Evolutionary conservation across 371 early-diverging fungal genomes (phyloP).

Genomic region (Mortierella sp.): DNA sequence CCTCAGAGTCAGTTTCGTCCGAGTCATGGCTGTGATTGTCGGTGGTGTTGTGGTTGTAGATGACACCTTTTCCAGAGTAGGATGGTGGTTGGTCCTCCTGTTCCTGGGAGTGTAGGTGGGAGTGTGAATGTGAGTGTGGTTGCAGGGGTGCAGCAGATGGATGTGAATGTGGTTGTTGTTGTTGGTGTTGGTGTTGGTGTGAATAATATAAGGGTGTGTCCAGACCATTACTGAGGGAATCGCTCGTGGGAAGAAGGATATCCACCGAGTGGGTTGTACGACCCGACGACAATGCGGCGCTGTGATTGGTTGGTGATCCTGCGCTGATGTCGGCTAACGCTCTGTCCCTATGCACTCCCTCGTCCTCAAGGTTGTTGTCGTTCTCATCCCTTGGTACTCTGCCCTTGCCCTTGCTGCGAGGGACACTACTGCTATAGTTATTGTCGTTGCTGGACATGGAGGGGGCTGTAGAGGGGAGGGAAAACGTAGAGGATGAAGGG

Average conservation of each 20-base stretch:
- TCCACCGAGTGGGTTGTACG: conserved; percentile 34
- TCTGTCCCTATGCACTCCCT: conserved; percentile 12
- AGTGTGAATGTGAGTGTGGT: conserved; percentile 10
- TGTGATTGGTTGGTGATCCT: conserved; percentile 24
- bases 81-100: conserved; percentile 11
- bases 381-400: conserved; percentile 12
- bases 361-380: not conserved
- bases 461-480: conserved; percentile 18
- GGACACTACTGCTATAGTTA: too few relatives aligned
- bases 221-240: not conserved
- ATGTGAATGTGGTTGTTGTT: conserved; percentile 1
- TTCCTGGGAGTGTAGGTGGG: not conserved
- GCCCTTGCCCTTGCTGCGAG: conserved; percentile 16
- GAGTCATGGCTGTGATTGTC: not conserved
- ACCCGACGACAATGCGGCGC: not conserved
- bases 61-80: not conserved
- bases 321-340: conserved; percentile 8
- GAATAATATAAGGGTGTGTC: not conserved
- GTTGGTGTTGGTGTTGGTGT: not conserved
- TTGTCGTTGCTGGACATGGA: not conserved
- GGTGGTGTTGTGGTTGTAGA: not conserved
- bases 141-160: not conserved
- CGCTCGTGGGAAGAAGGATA: conserved; percentile 38
- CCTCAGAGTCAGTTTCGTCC: not conserved
- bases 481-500: conserved; percentile 34